Conservation (phyloP, 169 alveolate species). For the Cryptosporidium felis region DNA sequence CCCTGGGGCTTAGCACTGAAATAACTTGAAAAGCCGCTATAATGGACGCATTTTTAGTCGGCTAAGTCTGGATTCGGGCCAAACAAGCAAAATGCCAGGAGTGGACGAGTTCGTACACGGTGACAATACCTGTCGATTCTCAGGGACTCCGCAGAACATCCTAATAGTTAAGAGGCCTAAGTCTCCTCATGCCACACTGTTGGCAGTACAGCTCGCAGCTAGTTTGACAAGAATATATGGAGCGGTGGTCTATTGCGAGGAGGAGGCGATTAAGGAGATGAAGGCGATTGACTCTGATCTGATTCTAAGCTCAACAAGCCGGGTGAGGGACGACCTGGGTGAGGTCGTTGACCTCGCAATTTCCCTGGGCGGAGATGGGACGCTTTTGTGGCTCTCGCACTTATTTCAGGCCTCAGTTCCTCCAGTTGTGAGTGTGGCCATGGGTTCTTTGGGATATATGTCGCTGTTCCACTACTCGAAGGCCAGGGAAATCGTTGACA, state of each 20-base stretch:
- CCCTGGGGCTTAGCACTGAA: too few relatives aligned
- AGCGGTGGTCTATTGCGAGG: constrained; percentile 54
- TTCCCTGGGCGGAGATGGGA: constrained; percentile 95
- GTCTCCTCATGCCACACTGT: constrained; percentile 11
- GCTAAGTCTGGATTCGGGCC: too few relatives aligned
- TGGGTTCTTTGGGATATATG: constrained; percentile 87
- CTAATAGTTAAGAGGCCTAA: constrained; percentile 64
- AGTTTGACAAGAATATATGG: constrained; percentile 4
- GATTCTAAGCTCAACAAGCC: not conserved
- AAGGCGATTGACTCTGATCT: not conserved
- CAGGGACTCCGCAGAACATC: constrained; percentile 61
- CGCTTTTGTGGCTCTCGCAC: constrained; percentile 88
- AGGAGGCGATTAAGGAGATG: constrained; percentile 46
- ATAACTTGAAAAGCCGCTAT: too few relatives aligned
- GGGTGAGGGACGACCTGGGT: constrained; percentile 3
- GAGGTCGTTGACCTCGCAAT: constrained; percentile 83
- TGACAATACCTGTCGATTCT: constrained; percentile 54
- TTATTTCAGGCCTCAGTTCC: constrained; percentile 82
- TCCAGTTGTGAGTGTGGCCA: constrained; percentile 82
- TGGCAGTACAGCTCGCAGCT: constrained; percentile 15
- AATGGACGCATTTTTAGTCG: too few relatives aligned
- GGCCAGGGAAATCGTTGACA: constrained; percentile 41
- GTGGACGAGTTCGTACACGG: constrained; percentile 54
- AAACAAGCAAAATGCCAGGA: constrained; percentile 20
- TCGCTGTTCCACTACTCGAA: constrained; percentile 76